Conservation (phyloP, 2,329 filamentous ascomycete species). For the Coniochaeta sp. region DNA sequence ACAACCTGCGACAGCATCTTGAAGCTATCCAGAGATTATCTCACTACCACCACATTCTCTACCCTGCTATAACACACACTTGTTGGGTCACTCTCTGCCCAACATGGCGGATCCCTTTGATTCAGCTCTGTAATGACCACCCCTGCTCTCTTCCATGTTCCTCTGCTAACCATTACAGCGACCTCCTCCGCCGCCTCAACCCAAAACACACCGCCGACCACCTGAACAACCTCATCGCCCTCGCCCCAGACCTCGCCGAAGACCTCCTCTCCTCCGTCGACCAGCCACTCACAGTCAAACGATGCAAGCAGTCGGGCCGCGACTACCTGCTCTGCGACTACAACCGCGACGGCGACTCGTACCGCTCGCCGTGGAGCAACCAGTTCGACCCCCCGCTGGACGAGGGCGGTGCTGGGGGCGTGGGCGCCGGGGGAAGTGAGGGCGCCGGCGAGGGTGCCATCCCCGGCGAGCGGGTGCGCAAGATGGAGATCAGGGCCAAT, state of each 20-base stretch:
- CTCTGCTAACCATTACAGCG: constrained; percentile 48
- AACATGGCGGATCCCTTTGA: constrained; percentile 59
- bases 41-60: not conserved
- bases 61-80: constrained; percentile 7
- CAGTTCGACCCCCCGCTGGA: constrained; percentile 90
- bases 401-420: constrained; percentile 47
- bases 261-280: constrained; percentile 97
- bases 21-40: not conserved
- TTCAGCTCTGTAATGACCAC: constrained; percentile 59
- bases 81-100: not conserved
- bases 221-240: constrained; percentile 78
- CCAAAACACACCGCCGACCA: constrained; percentile 86
- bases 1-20: not conserved
- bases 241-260: constrained; percentile 89
- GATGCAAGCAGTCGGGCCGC: constrained; percentile 80
- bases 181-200: constrained; percentile 96
- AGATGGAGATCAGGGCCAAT: constrained; percentile 91
- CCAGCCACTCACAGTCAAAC: constrained; percentile 80
- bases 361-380: constrained; percentile 98
- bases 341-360: constrained; percentile 97
- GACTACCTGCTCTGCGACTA: constrained; percentile 99
- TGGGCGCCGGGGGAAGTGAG: constrained; percentile 44
- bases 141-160: not conserved
- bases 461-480: constrained; percentile 82
- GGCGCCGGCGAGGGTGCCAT: constrained; percentile 71